These are phyloP conservation scores for Catenaria anguillulae DNA, from an alignment of 371 early-diverging fungal species.

Conservation along the genomic window DNA sequence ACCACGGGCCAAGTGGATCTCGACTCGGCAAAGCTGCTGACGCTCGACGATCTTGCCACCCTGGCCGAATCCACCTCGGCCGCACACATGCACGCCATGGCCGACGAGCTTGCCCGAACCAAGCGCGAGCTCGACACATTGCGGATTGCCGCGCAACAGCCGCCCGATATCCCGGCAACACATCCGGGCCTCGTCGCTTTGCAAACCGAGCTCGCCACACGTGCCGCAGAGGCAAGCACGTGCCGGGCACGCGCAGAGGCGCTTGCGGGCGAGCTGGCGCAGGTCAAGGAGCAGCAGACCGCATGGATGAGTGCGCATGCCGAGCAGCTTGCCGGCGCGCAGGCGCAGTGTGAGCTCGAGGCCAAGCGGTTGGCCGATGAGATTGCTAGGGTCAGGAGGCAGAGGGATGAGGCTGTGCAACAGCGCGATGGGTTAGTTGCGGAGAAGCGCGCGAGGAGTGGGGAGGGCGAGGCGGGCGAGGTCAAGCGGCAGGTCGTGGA, in stretches of 20 bases:
- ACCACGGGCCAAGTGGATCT: too few relatives aligned
- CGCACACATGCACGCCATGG: background rate
- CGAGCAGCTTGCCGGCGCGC: background rate
- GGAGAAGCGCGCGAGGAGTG: background rate
- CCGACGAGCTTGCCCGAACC: background rate
- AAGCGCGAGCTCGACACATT: too few relatives aligned
- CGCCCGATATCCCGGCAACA: too few relatives aligned
- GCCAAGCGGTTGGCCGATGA: background rate
- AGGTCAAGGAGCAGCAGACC: background rate
- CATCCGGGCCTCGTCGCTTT: too few relatives aligned
- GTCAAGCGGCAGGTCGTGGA: background rate
- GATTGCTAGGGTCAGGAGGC: background rate
- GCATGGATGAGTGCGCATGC: background rate
- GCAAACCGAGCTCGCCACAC: too few relatives aligned
- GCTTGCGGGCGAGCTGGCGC: background rate
- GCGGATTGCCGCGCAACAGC: too few relatives aligned
- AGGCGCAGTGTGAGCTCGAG: background rate
- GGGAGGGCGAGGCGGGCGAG: background rate
- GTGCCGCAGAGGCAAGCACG: background rate
- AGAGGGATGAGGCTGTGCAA: background rate
- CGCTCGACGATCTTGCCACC: too few relatives aligned
- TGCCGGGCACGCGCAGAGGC: background rate
- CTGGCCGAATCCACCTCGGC: too few relatives aligned
- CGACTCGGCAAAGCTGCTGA: too few relatives aligned
- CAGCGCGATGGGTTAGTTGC: background rate